Conservation (phyloP, 2,329 filamentous ascomycete genomes). For the Colletotrichum sp. region DNA sequence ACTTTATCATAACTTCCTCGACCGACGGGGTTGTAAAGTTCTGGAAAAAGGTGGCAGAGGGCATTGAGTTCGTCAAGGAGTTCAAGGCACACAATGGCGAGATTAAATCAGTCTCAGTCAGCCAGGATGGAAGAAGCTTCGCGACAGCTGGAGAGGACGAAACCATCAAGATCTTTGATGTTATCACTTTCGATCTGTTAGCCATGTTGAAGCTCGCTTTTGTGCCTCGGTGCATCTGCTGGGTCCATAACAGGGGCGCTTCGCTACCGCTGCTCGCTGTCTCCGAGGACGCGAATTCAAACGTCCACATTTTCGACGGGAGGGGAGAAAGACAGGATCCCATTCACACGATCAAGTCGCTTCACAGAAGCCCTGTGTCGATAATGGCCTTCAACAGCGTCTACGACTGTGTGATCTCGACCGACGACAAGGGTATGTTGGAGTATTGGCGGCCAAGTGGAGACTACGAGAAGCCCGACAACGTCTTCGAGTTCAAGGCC, state of each 20-base stretch:
- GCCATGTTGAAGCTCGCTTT: constrained; percentile 82
- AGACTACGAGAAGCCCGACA: constrained; percentile 87
- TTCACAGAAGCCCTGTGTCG: constrained; percentile 84
- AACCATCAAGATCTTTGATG: constrained; percentile 81
- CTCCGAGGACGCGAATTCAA: constrained; percentile 73
- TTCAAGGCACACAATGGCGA: constrained; percentile 90
- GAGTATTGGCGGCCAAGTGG: constrained; percentile 92
- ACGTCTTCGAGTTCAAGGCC: constrained; percentile 92
- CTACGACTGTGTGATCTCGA: constrained; percentile 90
- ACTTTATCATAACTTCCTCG: constrained; percentile 94
- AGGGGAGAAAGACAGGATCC: constrained; percentile 80
- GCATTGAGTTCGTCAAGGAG: constrained; percentile 98
- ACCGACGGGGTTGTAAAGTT: constrained; percentile 98
- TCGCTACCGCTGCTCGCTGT: constrained; percentile 86
- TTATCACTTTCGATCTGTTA: constrained; percentile 86
- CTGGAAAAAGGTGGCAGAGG: constrained; percentile 93
- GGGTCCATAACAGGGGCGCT: constrained; percentile 88
- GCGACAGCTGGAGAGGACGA: constrained; percentile 84
- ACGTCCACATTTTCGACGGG: constrained; percentile 87
- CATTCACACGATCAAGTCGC: constrained; percentile 75
- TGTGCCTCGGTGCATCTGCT: constrained; percentile 81
- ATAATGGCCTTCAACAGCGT: constrained; percentile 88
- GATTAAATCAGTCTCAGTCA: constrained; percentile 83
- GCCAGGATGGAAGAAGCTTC: constrained; percentile 90
- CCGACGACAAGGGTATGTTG: constrained; percentile 89